These are phyloP conservation scores for Umbilicus rupestris DNA, from an alignment of 164 flowering plant genomes.

Conservation along the genomic window DNA sequence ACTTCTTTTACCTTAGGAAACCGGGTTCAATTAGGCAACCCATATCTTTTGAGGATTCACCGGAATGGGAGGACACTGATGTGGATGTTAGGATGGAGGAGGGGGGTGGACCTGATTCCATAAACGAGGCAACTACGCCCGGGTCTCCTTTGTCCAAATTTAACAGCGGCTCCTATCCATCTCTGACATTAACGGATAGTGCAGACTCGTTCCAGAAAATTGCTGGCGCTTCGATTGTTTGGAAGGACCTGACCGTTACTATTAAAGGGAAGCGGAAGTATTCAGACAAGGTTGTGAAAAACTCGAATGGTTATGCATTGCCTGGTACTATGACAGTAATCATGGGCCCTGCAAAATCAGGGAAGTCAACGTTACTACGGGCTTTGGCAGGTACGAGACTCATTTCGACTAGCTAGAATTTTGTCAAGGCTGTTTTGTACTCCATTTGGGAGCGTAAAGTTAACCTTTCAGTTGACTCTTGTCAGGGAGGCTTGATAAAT, in stretches of 20 bases:
- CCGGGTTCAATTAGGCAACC: constrained; percentile 82
- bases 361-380: constrained; percentile 80
- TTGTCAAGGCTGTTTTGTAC: background rate
- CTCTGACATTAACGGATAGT: constrained; percentile 60
- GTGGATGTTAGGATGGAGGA: constrained; percentile 66
- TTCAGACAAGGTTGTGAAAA: constrained; percentile 84
- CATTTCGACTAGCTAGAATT: background rate
- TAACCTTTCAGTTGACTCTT: constrained; percentile 6
- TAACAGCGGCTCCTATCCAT: constrained; percentile 77
- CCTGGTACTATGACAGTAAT: constrained; percentile 97
- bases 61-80: constrained; percentile 96
- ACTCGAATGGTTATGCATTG: constrained; percentile 88
- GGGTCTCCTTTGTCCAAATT: constrained; percentile 81
- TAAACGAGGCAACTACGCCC: constrained; percentile 47
- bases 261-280: constrained; percentile 86
- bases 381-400: constrained; percentile 68
- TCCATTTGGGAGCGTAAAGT: background rate
- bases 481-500: constrained; percentile 67
- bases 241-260: constrained; percentile 93
- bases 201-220: constrained; percentile 45
- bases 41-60: constrained; percentile 96
- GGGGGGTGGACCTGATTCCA: constrained; percentile 43
- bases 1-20: constrained; percentile 78
- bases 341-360: constrained; percentile 99
- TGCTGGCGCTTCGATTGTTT: constrained; percentile 78